phyloP scores from a whole-genome alignment of 192 early-diverging fungal species.

The Coemansia sp. region DNA sequence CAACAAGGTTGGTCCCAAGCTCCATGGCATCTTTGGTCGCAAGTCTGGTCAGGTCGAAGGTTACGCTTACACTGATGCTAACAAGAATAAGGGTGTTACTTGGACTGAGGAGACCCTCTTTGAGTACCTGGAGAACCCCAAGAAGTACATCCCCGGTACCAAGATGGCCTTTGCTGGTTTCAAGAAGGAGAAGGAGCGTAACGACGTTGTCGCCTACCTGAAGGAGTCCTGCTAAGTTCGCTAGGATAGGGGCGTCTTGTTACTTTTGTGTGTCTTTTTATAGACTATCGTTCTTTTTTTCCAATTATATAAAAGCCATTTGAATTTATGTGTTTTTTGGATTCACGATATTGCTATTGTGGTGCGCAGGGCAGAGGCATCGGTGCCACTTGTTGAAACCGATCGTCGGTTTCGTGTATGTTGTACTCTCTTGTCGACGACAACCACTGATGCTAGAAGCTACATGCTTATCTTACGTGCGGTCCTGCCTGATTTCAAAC shows the following conservation, averaged over 20 bases:
- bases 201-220: constrained; percentile 90
- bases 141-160: constrained; percentile 93
- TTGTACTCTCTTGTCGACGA: too few species aligned
- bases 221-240: constrained; percentile 64
- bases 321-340: too few species aligned
- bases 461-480: too few species aligned
- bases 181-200: constrained; percentile 68
- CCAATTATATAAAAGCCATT: neutral
- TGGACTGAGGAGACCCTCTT: constrained; percentile 93
- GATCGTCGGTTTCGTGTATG: too few species aligned
- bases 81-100: constrained; percentile 76
- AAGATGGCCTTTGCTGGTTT: constrained; percentile 95
- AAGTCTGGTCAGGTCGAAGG: constrained; percentile 81
- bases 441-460: too few species aligned
- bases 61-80: constrained; percentile 92
- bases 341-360: too few species aligned
- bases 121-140: constrained; percentile 97
- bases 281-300: neutral
- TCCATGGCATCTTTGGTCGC: constrained; percentile 89
- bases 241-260: neutral
- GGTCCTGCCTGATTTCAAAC: too few species aligned
- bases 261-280: neutral
- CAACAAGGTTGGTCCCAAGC: constrained; percentile 96
- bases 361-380: too few species aligned
- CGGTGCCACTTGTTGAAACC: too few species aligned